Percentiles rank a stretch among this genome's conserved stretches.
Evolutionary conservation across 257 asterid species (phyloP).

Genomic region (Solanum medicagineum): DNA sequence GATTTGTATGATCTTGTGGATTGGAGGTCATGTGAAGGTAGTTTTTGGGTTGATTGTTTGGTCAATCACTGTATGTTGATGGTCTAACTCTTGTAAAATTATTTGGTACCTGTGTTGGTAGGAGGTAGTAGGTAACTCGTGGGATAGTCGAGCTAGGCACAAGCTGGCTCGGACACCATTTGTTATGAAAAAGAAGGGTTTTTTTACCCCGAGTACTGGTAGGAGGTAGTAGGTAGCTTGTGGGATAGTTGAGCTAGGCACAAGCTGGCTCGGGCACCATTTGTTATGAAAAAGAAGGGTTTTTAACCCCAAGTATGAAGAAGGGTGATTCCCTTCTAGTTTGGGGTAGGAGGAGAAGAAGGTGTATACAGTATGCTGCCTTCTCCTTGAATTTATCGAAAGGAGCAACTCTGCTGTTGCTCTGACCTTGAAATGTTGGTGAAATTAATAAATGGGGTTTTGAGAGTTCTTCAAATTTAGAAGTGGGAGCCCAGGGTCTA

Average conservation of each 20-base stretch:
- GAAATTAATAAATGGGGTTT: not conserved
- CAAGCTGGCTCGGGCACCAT: not conserved
- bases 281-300: not conserved
- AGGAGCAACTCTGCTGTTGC: not conserved
- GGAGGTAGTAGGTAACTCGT: not conserved
- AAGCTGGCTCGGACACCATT: not conserved
- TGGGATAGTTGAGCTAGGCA: not conserved
- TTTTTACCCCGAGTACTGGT: not conserved
- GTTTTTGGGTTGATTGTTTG: not conserved
- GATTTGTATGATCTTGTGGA: not conserved
- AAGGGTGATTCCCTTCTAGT: not conserved
- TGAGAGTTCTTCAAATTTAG: not conserved
- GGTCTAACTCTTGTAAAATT: not conserved
- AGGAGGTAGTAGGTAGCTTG: not conserved
- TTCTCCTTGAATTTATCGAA: not conserved
- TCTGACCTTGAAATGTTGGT: not conserved
- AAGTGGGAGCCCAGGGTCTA: not conserved
- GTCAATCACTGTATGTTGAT: not conserved
- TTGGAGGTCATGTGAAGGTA: not conserved
- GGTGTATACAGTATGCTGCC: not conserved
- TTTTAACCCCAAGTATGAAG: not conserved
- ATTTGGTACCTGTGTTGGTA: not conserved
- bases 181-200: not conserved
- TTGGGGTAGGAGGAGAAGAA: not conserved
- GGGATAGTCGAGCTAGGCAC: not conserved